These are phyloP conservation scores for Porphyridium purpureum DNA, from an alignment of 23 red algal genomes.

Conservation along the genomic window DNA sequence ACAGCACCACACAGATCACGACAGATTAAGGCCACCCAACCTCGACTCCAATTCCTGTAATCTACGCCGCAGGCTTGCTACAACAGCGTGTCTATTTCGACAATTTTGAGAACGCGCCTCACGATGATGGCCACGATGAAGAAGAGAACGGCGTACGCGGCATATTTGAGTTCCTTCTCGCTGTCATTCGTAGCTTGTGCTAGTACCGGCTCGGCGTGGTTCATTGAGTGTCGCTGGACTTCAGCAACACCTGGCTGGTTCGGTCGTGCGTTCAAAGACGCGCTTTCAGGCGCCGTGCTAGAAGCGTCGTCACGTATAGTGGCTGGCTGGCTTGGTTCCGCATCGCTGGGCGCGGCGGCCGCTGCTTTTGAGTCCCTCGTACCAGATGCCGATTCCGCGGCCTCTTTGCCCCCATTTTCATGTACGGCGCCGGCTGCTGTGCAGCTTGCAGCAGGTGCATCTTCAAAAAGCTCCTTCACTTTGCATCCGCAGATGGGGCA, in stretches of 20 bases:
- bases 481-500: conserved; percentile 42
- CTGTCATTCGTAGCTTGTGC: neutral
- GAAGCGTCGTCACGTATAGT: too few species aligned
- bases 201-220: neutral
- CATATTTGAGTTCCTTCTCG: conserved; percentile 43
- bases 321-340: neutral
- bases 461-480: conserved; percentile 1
- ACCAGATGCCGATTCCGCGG: neutral
- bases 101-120: conserved; percentile 20
- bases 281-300: too few species aligned
- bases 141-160: conserved; percentile 32
- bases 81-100: too few species aligned
- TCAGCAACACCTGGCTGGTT: neutral
- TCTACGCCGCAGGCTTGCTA: too few species aligned
- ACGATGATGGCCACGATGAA: conserved; percentile 26
- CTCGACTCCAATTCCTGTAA: too few species aligned
- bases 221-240: too few species aligned
- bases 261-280: neutral
- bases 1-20: too few species aligned
- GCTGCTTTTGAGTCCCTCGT: neutral
- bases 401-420: neutral
- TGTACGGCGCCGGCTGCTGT: neutral
- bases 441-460: conserved; percentile 10
- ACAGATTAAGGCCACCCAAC: too few species aligned
- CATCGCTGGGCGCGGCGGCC: conserved; percentile 1